These are phyloP conservation scores for Lizonia empirigonia DNA, from an alignment of 2,329 filamentous ascomycete genomes.

Conservation along the genomic window DNA sequence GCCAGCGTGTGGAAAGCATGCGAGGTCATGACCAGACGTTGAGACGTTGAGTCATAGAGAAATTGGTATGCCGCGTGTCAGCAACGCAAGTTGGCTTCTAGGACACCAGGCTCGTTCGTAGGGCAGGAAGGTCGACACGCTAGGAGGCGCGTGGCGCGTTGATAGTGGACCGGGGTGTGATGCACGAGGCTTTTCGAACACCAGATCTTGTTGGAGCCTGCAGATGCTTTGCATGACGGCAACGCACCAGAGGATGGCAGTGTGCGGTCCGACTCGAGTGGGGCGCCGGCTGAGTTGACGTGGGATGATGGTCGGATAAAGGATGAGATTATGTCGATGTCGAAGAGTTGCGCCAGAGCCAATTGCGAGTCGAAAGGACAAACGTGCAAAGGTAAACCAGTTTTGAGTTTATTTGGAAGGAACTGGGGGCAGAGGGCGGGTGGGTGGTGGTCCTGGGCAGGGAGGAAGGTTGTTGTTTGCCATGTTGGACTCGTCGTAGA, in stretches of 20 bases:
- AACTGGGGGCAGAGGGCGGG: conserved; percentile 54
- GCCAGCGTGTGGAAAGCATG: conserved; percentile 42
- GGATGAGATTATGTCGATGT: conserved; percentile 26
- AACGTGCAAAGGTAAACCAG: conserved; percentile 13
- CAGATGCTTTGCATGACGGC: conserved; percentile 32
- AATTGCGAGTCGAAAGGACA: conserved; percentile 27
- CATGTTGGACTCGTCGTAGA: conserved; percentile 49
- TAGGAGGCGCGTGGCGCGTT: conserved; percentile 9
- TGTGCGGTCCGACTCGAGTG: conserved; percentile 25
- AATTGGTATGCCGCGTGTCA: conserved; percentile 25
- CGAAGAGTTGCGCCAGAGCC: conserved; percentile 35
- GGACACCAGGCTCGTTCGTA: conserved; percentile 21
- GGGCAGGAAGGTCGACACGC: conserved; percentile 25
- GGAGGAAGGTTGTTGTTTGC: conserved; percentile 52
- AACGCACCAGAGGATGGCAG: conserved; percentile 24
- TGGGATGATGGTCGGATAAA: conserved; percentile 11
- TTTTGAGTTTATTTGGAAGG: conserved; percentile 49
- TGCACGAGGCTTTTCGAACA: conserved; percentile 33
- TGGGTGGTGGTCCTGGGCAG: conserved; percentile 56
- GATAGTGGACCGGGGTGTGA: conserved; percentile 21
- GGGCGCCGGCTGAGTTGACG: conserved; percentile 26
- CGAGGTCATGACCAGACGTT: conserved; percentile 30
- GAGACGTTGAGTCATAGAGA: conserved; percentile 32
- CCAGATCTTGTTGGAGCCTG: conserved; percentile 34
- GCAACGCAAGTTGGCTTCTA: conserved; percentile 24